These are phyloP conservation scores for Hypoxylon intermedium DNA, from an alignment of 495 filamentous ascomycete species.

Conservation along the genomic window DNA sequence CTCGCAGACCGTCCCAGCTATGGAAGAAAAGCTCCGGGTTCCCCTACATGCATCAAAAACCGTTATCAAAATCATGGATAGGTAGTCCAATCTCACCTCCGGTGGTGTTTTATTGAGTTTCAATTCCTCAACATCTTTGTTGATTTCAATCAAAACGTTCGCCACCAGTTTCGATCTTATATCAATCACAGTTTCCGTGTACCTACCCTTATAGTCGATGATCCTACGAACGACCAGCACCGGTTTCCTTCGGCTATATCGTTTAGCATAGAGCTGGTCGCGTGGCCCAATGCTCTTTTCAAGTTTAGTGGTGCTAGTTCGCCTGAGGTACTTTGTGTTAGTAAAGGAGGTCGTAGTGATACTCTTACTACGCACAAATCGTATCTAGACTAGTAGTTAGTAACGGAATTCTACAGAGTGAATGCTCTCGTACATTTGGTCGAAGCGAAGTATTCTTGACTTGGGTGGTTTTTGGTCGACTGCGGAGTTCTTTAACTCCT, in stretches of 20 bases:
- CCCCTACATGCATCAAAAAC: not conserved
- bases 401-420: not conserved
- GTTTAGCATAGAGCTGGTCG: not conserved
- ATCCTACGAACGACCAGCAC: not conserved
- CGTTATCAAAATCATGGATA: too few relatives aligned
- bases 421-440: not conserved
- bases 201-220: not conserved
- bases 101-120: conserved; percentile 1
- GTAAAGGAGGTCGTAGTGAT: not conserved
- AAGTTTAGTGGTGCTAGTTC: not conserved
- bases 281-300: not conserved
- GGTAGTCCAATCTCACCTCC: conserved; percentile 1
- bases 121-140: not conserved
- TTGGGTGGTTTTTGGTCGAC: not conserved
- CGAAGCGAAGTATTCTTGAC: conserved; percentile 1
- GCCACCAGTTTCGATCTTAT: not conserved
- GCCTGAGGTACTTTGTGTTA: not conserved
- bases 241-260: not conserved
- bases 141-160: not conserved
- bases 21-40: not conserved
- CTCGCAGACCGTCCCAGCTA: not conserved
- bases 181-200: not conserved
- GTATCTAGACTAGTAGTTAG: not conserved
- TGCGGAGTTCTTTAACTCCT: not conserved
- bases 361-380: not conserved